phyloP scores from a whole-genome alignment of 1,139 yeast genomes.

The Chernovozyma aurita region DNA sequence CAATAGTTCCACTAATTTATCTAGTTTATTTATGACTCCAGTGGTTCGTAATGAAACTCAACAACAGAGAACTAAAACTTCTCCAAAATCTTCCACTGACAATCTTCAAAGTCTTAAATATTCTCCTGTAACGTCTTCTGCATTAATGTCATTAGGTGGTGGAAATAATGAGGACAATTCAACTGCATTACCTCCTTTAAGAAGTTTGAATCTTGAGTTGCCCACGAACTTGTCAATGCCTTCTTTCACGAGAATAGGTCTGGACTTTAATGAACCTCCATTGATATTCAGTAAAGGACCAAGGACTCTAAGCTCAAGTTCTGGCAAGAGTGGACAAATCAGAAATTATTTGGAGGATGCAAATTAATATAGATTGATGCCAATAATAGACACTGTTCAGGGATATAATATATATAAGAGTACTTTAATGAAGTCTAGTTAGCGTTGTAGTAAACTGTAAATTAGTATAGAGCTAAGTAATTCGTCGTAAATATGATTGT shows the following conservation, averaged over 20 bases:
- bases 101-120: slow-evolving; percentile 3
- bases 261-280: slow-evolving; percentile 6
- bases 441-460: no score
- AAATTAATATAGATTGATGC: slow-evolving; percentile 1
- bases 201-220: slow-evolving; percentile 47
- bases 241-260: slow-evolving; percentile 8
- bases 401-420: background rate
- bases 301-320: slow-evolving; percentile 15
- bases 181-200: slow-evolving; percentile 39
- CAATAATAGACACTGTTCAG: background rate
- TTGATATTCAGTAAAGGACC: slow-evolving; percentile 2
- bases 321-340: slow-evolving; percentile 20
- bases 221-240: slow-evolving; percentile 37
- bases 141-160: background rate
- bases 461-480: no score
- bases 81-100: slow-evolving; percentile 2
- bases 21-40: slow-evolving; percentile 29
- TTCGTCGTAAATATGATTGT: background rate
- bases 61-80: slow-evolving; percentile 1
- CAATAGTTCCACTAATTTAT: slow-evolving; percentile 43
- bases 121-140: slow-evolving; percentile 3
- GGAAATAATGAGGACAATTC: slow-evolving; percentile 2
- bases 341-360: slow-evolving; percentile 15
- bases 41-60: slow-evolving; percentile 40
- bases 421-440: background rate